A percentile compares a stretch with the other conserved stretches of the same genome.
Conservation (phyloP, 768 basidiomycete genomes). For the Imleria badia region DNA sequence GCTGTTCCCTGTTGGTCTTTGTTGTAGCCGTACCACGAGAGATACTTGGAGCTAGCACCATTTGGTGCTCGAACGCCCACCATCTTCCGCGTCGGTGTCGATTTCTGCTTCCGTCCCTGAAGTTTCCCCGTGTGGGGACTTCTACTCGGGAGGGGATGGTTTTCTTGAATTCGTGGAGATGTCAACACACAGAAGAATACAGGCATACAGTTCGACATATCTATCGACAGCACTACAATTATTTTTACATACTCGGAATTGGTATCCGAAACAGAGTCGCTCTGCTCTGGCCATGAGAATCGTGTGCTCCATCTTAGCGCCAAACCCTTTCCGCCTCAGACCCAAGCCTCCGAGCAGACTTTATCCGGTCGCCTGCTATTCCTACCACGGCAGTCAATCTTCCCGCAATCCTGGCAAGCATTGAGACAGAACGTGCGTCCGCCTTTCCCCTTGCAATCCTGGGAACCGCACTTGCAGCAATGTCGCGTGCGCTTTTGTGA, state of each 20-base stretch:
- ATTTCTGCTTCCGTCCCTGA: neutral
- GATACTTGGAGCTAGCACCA: neutral
- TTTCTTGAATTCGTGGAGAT: neutral
- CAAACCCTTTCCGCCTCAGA: slow-evolving; percentile 1
- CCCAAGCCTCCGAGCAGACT: slow-evolving; percentile 62
- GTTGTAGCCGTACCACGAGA: neutral
- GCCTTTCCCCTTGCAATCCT: slow-evolving; percentile 82
- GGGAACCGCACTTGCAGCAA: slow-evolving; percentile 80
- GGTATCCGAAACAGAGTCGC: neutral
- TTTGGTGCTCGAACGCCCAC: too few species aligned
- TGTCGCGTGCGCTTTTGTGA: slow-evolving; percentile 67
- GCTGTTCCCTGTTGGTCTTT: neutral
- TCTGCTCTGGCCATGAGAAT: neutral
- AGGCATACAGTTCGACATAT: slow-evolving; percentile 3
- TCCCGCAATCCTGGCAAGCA: slow-evolving; percentile 81
- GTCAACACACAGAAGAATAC: neutral
- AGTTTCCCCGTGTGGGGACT: neutral
- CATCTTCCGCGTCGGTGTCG: neutral
- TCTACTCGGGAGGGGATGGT: neutral
- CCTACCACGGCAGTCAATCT: slow-evolving; percentile 72
- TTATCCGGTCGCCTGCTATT: slow-evolving; percentile 79
- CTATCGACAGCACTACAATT: slow-evolving; percentile 4
- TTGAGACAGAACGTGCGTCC: slow-evolving; percentile 72
- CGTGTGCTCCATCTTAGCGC: neutral
- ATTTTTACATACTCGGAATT: slow-evolving; percentile 13